Base-by-base conservation (phyloP, 129 eudicot genomes). In the Pulicaria dysenterica region DNA sequence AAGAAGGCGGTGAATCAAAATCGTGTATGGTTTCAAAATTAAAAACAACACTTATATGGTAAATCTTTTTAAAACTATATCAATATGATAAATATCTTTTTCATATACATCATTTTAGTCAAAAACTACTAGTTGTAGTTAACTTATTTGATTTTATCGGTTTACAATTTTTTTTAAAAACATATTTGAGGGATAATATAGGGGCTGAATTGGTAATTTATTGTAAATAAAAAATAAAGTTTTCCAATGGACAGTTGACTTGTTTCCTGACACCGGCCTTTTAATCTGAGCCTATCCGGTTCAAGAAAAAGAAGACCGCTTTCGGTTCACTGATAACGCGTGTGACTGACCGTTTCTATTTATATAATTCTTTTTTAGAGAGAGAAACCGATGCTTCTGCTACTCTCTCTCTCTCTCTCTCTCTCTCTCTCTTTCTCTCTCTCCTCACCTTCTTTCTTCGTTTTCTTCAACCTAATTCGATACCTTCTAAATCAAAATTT, bases 391-490 rank as follows among this genome's bases (percentile, higher is more conserved):
- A 40, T 59, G 42, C 59, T 61, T 24, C 49, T 70, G 42, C 64
- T 70, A 16, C 70, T 73, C 61, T 14, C 45, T 37, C 73, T 48
- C 58, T 72, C 70, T 74, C 72, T 54, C 71, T n/a, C 70, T 73
- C 61, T 14, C 45, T 37, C 73, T 48, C 58, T 72, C 70, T 73
- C 61, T 14, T 34, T 37, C 73, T 48, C 58, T 72, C 70, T 74
- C 72, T 54, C 71, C 44, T 67, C 67, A 34, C 69, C 69, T 38
- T 58, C 78, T 58, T 76, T 57, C 15, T 54, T 54, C 13, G 31
- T 58, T 66, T 68, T 69, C 69, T 67, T 48, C 70, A 67, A 76
- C 74, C 74, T 67, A 76, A 68, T 76, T 76, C 74, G 67, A 74
- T 76, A 24, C 69, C 68, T 67, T 46, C 65, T 24, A 63, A 57